Evolutionary conservation across 371 early-diverging fungal genomes (phyloP), one percentile per base, ranked within the genome.

Genomic region (Mortierella sp.): DNA sequence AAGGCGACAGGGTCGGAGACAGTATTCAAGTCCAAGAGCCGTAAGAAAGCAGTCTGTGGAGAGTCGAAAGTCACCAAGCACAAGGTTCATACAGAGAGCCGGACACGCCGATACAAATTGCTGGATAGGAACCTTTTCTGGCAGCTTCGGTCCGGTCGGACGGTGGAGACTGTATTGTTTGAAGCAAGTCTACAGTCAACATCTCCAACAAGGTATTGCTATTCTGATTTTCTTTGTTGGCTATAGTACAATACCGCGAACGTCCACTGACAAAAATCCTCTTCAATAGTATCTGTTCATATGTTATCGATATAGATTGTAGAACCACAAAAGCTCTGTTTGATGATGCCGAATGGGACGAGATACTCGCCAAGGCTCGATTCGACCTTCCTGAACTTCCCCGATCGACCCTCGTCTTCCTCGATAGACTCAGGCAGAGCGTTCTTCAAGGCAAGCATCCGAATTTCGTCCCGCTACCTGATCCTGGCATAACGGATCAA

Each of bases 71-170:
- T 37, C 21, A 37, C 62, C 9, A 62, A 52, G 19, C 62, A 62
- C 23, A 62, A 50, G n/a, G 15, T 11, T 44, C 61, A 61, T 50
- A 61, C 29, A 50, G 61, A 26, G 61, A 61, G 61, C 61, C 48
- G 29, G 50, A 28, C 15, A 46, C 46, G 21, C 46, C 60, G 47
- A 5, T 60, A 60, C 21, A 1, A 46, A 7, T 60, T 47, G 47
- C 60, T 60, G 47, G 60, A 60, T 46, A 60, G n/a, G 51, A 61
- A 61, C 0, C 48, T 47, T 50, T 61, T 61, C 61, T 61, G 61
- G 50, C 12, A 15, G 30, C 61, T 61, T n/a, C 47, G 30, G 51
- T 61, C 60, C 25, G 60, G 47, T 12, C 60, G 60, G 44, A 50
- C 61, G 0, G 51, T 61, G 61, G 61, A 50, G 18, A 61, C 61